Base-by-base conservation (phyloP, 768 basidiomycete genomes). In the Sporobolomyces phaffii region DNA sequence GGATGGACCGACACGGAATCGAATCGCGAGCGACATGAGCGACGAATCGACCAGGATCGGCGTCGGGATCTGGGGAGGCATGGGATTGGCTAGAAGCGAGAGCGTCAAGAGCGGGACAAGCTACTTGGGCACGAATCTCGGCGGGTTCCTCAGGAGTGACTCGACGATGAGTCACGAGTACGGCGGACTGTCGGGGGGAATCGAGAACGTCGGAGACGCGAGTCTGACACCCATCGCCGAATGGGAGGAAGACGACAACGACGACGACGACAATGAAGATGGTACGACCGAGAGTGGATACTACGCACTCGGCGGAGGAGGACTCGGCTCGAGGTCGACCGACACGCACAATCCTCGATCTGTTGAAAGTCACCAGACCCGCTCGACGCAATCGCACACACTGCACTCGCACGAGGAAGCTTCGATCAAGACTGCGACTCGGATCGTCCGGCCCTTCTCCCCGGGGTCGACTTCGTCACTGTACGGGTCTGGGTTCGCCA, bases 1-100 rank as follows among this genome's bases (percentile, higher is more conserved):
- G 9, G 54, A 43, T 9, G 52, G 5, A 26, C 10, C 7, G 24
- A 43, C 3, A n/a, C 15, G 43, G 10, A 18, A 34, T 5, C 9
- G 52, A 24, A 22, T 53, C 13, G 40, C 29, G 3, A 44, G 43
- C 22, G 43, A 44, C 14, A 5, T 33, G 17, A 45, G 41, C 29
- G 54, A 57, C 11, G 41, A 13, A 10, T 58, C 56, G 28, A 24
- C 28, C 44, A 26, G n/a, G 17, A 29, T 28, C 7, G 64, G 69
- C 11, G 47, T 51, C 22, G 69, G 50, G 22, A 50, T 69, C 47
- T 69, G 54, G 54, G 54, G 54, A 43, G 67, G 67, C 50, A 63
- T 29, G 66, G 68, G 68, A 53, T 54, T 33, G 57, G 64, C 49
- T 29, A 47, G 41, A 18, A 44, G 56, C 28, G 56, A 58, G 43